A percentile compares a stretch with the other conserved stretches of the same genome.
Evolutionary conservation across 2,329 filamentous ascomycete species (phyloP).

Genomic region (Leptoxyphium fumago): DNA sequence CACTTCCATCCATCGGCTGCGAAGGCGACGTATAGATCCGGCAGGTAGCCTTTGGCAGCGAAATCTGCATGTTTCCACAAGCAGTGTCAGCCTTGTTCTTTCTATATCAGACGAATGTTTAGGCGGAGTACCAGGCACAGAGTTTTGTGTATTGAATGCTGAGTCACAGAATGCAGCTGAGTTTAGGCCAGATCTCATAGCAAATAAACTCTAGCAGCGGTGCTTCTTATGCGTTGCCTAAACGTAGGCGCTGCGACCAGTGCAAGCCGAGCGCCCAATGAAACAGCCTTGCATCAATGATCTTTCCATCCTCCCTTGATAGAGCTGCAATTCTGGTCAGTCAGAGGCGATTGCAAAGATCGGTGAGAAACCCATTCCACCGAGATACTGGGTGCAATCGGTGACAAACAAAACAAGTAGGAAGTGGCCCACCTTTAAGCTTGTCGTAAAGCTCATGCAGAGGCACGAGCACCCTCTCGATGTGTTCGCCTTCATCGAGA

Average conservation of each 20-base stretch:
- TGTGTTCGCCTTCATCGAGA: slow-evolving; percentile 46
- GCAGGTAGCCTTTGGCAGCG: slow-evolving; percentile 14
- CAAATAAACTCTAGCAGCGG: no score
- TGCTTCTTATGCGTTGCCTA: slow-evolving; percentile 16
- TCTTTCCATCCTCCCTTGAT: slow-evolving; percentile 32
- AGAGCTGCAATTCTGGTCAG: slow-evolving; percentile 9
- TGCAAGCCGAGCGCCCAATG: slow-evolving; percentile 46
- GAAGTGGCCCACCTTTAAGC: slow-evolving; percentile 26
- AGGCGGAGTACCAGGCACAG: no score
- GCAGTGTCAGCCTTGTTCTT: no score
- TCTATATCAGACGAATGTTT: no score
- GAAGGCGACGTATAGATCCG: slow-evolving; percentile 19
- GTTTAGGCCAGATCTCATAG: no score
- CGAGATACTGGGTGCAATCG: neutral
- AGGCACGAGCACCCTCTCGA: slow-evolving; percentile 45
- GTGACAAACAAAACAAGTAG: neutral
- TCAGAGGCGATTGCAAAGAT: no score
- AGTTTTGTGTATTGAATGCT: no score
- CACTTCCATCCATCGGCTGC: slow-evolving; percentile 17
- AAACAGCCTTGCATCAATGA: slow-evolving; percentile 41
- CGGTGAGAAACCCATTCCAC: no score
- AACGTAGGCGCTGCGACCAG: slow-evolving; percentile 21
- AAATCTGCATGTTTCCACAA: slow-evolving; percentile 9
- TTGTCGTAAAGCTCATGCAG: slow-evolving; percentile 41
- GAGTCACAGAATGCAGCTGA: no score